phyloP scores from a whole-genome alignment of 1,284 basidiomycete species.

The Trametes hirsuta region DNA sequence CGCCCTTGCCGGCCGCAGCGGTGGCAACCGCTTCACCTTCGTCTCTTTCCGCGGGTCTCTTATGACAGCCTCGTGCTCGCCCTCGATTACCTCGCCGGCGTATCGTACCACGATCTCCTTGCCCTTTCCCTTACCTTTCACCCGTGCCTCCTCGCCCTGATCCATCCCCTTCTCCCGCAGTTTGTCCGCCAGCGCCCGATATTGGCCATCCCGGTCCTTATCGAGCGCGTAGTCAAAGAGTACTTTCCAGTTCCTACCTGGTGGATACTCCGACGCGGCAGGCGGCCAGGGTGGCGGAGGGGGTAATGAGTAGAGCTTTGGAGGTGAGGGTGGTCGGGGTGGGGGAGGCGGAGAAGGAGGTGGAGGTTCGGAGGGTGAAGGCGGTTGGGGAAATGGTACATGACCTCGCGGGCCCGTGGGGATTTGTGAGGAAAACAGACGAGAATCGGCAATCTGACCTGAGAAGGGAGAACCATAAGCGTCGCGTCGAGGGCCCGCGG shows the following conservation, averaged over 20 bases:
- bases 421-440: conserved; percentile 9
- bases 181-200: conserved; percentile 55
- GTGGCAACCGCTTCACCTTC: conserved; percentile 39
- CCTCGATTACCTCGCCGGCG: conserved; percentile 58
- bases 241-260: conserved; percentile 56
- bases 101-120: conserved; percentile 61
- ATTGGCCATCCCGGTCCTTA: conserved; percentile 47
- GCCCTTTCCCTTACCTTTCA: conserved; percentile 65
- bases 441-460: conserved; percentile 14
- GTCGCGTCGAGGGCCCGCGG: conserved; percentile 28
- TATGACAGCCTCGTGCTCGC: conserved; percentile 47
- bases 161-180: conserved; percentile 46
- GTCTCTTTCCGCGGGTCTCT: conserved; percentile 60
- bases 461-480: background rate
- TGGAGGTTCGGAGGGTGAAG: conserved; percentile 22
- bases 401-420: conserved; percentile 15
- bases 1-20: conserved; percentile 41
- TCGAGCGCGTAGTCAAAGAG: conserved; percentile 64
- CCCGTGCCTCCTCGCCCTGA: conserved; percentile 43
- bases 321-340: conserved; percentile 31
- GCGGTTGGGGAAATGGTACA: conserved; percentile 7
- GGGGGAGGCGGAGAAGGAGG: conserved; percentile 30
- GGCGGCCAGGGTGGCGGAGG: conserved; percentile 51
- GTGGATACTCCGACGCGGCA: conserved; percentile 46
- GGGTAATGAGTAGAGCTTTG: conserved; percentile 39